These are phyloP conservation scores for Boletellus ananiceps DNA, from an alignment of 768 basidiomycete species.

Conservation along the genomic window DNA sequence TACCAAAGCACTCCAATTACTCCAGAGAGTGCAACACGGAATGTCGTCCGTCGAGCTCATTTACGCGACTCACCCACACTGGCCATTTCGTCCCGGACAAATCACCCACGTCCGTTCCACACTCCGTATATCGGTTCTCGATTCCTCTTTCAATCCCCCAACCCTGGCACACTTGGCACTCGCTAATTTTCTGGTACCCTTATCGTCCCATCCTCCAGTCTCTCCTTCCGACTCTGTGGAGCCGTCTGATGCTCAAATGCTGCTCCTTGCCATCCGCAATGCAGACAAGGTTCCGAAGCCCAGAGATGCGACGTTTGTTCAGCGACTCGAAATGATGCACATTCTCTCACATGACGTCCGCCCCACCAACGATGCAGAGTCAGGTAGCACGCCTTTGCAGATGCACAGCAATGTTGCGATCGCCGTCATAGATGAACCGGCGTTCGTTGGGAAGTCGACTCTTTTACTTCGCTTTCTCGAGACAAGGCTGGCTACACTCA, in stretches of 20 bases:
- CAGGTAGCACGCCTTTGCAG: not conserved
- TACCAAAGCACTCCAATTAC: constrained; percentile 15
- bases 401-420: constrained; percentile 55
- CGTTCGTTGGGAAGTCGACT: constrained; percentile 78
- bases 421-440: constrained; percentile 82
- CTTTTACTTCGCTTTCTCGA: constrained; percentile 51
- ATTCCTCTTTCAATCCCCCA: constrained; percentile 93
- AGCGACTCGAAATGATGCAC: constrained; percentile 85
- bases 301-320: constrained; percentile 68
- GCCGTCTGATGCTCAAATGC: constrained; percentile 66
- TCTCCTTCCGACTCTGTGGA: constrained; percentile 2
- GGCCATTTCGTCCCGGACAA: constrained; percentile 50
- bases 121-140: constrained; percentile 68
- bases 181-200: constrained; percentile 40
- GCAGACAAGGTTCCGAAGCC: constrained; percentile 74
- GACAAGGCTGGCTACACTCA: constrained; percentile 15
- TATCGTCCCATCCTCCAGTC: constrained; percentile 3
- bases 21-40: constrained; percentile 41
- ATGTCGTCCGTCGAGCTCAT: constrained; percentile 53
- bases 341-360: constrained; percentile 52
- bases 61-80: constrained; percentile 53
- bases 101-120: constrained; percentile 10
- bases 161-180: constrained; percentile 81
- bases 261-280: constrained; percentile 82
- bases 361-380: not conserved